Base-by-base conservation (phyloP, 2,329 filamentous ascomycete genomes). In the Claviceps cyperi region DNA sequence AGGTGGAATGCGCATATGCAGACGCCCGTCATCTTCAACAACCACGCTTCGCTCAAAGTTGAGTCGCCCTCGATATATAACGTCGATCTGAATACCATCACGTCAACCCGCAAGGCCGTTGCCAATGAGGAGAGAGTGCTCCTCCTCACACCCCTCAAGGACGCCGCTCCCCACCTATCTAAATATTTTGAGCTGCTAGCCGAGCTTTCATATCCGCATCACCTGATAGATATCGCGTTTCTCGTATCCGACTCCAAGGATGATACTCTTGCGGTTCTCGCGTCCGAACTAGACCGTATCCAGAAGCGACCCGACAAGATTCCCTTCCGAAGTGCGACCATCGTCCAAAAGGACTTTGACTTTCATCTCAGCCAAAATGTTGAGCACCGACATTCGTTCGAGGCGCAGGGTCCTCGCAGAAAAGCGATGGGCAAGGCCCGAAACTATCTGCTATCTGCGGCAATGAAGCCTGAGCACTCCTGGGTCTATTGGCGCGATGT, bases 401-500 rank as follows among this genome's bases (percentile, higher is more conserved):
- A 80, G 52, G 89, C 87, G 2, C 92, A 98, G 63, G 92, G 83
- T 1, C 90, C 91, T 5, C 80, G 92, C 55, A 81, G 92, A 56
- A 97, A 91, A 70, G 81, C 84, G 37, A 90, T 98, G 78, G 92
- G 85, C 44, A 81, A 77, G 57, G 92, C 92, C 28, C 80, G 92
- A 58, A 98, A 98, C 66, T 98, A 94, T 66, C 75, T 98, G 19
- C 78, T 98, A 2, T 79, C 81, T 35, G 75, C 87, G 0, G 84
- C 92, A 3, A 64, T 98, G 60, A 94, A 94, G 71, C 81, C 89
- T 0, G 89, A 97, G 54, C 92, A 98, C 64, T 91, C 89, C 8
- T 98, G 92, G 92, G 90, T 97, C 8, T 97, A 96, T 67, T 98
- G 92, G 92, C 81, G 92, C 53, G 92, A 98, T 65, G 90, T 95